Base-by-base conservation (phyloP, 2,329 filamentous ascomycete species). In the Alternaria ventricosa region DNA sequence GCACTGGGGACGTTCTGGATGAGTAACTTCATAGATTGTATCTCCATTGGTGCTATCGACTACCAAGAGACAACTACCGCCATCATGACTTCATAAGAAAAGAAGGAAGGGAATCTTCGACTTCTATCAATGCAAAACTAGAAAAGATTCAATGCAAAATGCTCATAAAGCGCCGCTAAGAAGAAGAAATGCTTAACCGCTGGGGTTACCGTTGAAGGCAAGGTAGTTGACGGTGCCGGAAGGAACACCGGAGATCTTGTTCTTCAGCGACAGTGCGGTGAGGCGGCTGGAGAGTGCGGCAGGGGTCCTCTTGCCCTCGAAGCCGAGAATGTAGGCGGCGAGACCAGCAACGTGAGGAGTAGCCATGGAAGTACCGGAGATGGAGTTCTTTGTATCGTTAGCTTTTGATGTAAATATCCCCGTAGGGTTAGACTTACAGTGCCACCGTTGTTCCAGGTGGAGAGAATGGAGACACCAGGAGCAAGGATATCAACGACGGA, bases 341-440 rank as follows among this genome's bases (percentile, higher is more conserved):
- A 92, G 84, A 67, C 90, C 90, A 55, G 88, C 86, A 63, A 92
- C 84, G 76, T 92, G 90, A 15, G 90, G 90, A 41, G 87, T 86
- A 55, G 90, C 90, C 88, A 90, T 90, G 57, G 85, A 88, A 22
- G 89, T 91, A 55, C 88, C 89, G 20, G 84, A 87, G 72, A 89
- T 85, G 63, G 79, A 82, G 68, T 82, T 83, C 82, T 86, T 55
- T 15, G 27, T 33, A 15, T 44, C 33, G 36, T 65, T 54, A 51
- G 63, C 60, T 62, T 62, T 55, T 55, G 27, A 25, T 44, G n/a
- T 15, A 50, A 11, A 20, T 22, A 30, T 20, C 1, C 30, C 7
- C 20, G 20, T 15, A 49, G 22, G 28, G 8, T 44, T n/a, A 22
- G 12, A 61, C 71, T 71, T 70, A 73, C 73, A 33, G 76, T 79